Base-by-base conservation (phyloP, 1,284 basidiomycete species). In the Bjerkandera adusta region DNA sequence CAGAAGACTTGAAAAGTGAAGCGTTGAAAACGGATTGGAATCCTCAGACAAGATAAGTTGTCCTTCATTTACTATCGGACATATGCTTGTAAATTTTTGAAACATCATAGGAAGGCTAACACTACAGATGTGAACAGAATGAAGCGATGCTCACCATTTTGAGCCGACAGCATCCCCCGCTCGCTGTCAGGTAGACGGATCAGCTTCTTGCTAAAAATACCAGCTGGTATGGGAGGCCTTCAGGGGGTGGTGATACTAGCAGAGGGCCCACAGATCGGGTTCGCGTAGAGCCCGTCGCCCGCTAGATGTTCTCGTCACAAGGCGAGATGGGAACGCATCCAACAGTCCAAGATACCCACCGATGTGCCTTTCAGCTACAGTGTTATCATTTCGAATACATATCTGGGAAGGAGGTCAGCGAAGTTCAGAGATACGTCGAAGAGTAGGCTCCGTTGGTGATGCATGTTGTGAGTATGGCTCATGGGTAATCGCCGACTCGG, bases 401-500 rank as follows among this genome's bases (percentile, higher is more conserved):
- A 24, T 32, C 25, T 30, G 32, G 5, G 27, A 39, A 35, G 15
- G 10, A 10, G 5, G 38, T 34, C 27, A 45, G 44, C 12, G 21
- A 20, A 13, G 32, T 29, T 21, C 4, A 25, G 21, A 39, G 53
- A 53, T 50, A 51, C 36, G 8, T 25, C 24, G 27, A 39, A 20
- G 30, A 53, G 38, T 51, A 56, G 48, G 64, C 63, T 85, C 83
- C 80, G 83, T 79, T 85, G 83, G 83, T 85, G 82, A 84, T 85
- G 83, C 83, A 85, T 85, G 83, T 83, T 80, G 36, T 73, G 83
- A 84, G 82, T 68, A 64, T 61, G 81, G 81, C 73, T 83, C 82
- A 84, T 77, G 67, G 61, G 62, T 70, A 66, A 65, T 85, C 81
- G 79, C 82, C 80, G 63, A 71, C 81, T 83, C 81, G 78, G 61